Evolutionary conservation across 148 eudicot species (phyloP).

Genomic region (Chenopodium album): DNA sequence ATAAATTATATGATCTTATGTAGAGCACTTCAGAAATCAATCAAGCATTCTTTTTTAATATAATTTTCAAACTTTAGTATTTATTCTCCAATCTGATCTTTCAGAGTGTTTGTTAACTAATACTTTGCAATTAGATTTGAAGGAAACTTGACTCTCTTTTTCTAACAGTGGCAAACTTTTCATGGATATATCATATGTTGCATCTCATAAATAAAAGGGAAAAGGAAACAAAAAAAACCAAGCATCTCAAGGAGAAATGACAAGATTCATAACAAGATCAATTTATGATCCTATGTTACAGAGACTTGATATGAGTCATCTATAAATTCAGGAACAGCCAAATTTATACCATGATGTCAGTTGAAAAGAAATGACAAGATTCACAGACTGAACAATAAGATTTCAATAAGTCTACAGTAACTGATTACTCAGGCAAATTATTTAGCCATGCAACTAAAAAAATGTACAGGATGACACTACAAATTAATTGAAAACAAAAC

Average conservation of each 20-base stretch:
- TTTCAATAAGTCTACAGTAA: background rate
- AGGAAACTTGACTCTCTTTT: background rate
- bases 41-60: background rate
- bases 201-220: too few relatives aligned
- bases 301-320: background rate
- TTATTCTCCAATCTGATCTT: background rate
- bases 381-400: background rate
- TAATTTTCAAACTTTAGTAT: background rate
- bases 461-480: background rate
- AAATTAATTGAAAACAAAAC: constrained; percentile 22
- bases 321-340: background rate
- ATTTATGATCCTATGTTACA: background rate
- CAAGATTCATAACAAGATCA: background rate
- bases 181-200: too few relatives aligned
- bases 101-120: background rate
- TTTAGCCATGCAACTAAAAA: background rate
- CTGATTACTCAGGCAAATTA: background rate
- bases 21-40: background rate
- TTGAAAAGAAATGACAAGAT: background rate
- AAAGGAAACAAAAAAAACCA: background rate
- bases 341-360: background rate
- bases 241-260: background rate
- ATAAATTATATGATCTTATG: background rate
- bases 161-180: background rate
- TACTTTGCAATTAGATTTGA: background rate